These are phyloP conservation scores for Candida stauntonica DNA, from an alignment of 805 yeast species.

Conservation along the genomic window DNA sequence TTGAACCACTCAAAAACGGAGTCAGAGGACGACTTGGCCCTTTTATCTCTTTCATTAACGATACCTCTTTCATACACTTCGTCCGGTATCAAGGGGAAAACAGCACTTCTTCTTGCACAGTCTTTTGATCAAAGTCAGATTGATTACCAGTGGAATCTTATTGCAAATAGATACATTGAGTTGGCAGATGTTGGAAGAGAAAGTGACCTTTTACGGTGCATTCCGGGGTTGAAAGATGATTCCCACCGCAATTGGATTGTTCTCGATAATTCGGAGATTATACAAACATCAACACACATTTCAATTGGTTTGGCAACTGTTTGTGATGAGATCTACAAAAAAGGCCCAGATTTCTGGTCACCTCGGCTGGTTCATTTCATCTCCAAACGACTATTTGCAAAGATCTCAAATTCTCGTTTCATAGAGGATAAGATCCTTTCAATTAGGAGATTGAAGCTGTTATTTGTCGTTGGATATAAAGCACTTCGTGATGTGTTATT, in stretches of 20 bases:
- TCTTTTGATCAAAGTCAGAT: constrained; percentile 18
- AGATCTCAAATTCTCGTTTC: constrained; percentile 23
- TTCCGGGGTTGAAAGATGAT: constrained; percentile 11
- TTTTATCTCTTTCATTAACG: constrained; percentile 34
- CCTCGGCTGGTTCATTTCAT: constrained; percentile 34
- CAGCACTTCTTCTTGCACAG: constrained; percentile 23
- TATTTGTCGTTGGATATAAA: constrained; percentile 28
- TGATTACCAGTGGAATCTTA: constrained; percentile 27
- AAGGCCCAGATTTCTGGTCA: constrained; percentile 32
- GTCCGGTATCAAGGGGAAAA: constrained; percentile 34
- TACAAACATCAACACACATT: constrained; percentile 7
- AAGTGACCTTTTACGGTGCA: constrained; percentile 11
- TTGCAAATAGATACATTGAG: constrained; percentile 34
- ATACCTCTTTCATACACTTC: constrained; percentile 42
- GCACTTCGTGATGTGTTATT: constrained; percentile 20
- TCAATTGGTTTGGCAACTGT: constrained; percentile 16
- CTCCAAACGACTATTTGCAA: constrained; percentile 29
- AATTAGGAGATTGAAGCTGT: constrained; percentile 36
- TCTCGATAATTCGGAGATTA: constrained; percentile 1
- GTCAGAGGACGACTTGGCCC: constrained; percentile 22
- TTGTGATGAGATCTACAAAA: constrained; percentile 12
- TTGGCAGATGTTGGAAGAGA: constrained; percentile 38
- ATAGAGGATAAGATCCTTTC: constrained; percentile 23
- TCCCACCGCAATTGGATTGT: constrained; percentile 3
- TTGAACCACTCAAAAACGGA: neutral